These are phyloP conservation scores for Salix arbutifolia DNA, from an alignment of 345 rosid species.

Conservation along the genomic window DNA sequence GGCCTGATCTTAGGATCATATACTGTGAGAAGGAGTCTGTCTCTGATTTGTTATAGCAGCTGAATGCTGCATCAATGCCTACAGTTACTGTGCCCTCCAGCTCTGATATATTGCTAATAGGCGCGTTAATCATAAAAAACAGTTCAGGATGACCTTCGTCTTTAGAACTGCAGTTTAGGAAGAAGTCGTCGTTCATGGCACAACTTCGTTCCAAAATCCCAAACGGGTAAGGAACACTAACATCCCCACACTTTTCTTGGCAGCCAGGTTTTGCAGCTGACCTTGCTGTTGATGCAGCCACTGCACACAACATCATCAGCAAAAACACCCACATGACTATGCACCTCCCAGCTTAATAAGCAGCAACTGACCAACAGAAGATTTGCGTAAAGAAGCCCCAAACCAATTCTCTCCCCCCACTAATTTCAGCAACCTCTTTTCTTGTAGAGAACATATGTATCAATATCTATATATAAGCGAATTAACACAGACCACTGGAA, in stretches of 20 bases:
- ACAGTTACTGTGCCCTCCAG: slow-evolving; percentile 7
- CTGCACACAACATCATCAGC: background rate
- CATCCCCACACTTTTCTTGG: slow-evolving; percentile 15
- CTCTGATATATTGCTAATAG: background rate
- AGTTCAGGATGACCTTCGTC: background rate
- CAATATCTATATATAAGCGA: no score
- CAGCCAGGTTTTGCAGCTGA: slow-evolving; percentile 1
- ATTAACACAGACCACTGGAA: no score
- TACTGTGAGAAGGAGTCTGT: rapidly evolving
- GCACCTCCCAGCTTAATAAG: background rate
- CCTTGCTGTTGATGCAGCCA: background rate
- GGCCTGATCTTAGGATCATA: background rate
- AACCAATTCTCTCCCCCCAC: background rate
- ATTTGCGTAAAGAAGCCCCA: background rate
- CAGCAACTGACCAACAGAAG: background rate
- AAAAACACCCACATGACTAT: background rate
- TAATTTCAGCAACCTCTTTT: background rate
- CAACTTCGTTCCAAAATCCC: slow-evolving; percentile 11
- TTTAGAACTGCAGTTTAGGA: background rate
- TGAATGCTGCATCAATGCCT: background rate
- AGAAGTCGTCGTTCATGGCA: background rate
- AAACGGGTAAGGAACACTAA: slow-evolving; percentile 29
- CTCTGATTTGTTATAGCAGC: slow-evolving; percentile 9
- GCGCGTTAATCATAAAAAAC: background rate
- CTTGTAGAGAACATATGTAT: background rate